Conservation (phyloP, 2,329 filamentous ascomycete genomes). For the Microdochium trichocladiopsis region DNA sequence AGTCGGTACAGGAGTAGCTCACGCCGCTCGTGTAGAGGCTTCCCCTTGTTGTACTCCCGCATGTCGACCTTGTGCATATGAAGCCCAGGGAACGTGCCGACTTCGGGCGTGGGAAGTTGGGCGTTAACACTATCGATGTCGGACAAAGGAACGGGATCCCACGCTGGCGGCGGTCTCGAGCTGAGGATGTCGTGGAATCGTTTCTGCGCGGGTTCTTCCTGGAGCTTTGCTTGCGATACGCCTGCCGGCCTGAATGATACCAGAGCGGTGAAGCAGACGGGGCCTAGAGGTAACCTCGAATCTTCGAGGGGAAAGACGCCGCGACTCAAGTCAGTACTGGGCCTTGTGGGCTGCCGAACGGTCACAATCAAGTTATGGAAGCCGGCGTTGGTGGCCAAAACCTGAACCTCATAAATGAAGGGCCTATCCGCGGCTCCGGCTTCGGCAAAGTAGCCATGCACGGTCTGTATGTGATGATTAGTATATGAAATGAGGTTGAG, state of each 20-base stretch:
- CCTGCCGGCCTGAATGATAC: constrained; percentile 42
- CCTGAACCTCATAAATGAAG: constrained; percentile 42
- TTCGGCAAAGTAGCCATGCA: constrained; percentile 48
- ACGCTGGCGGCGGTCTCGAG: constrained; percentile 26
- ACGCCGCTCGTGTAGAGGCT: constrained; percentile 33
- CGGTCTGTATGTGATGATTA: constrained; percentile 29
- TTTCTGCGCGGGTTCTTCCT: constrained; percentile 32
- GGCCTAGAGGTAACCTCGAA: constrained; percentile 26
- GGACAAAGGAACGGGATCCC: constrained; percentile 36
- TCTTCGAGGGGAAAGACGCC: constrained; percentile 33
- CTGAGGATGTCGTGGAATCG: constrained; percentile 34
- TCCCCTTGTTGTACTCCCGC: constrained; percentile 31
- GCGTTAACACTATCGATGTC: constrained; percentile 34
- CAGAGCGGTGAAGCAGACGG: constrained; percentile 42
- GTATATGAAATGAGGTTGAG: constrained; percentile 2
- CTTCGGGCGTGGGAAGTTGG: constrained; percentile 25
- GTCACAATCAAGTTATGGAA: constrained; percentile 43
- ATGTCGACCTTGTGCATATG: constrained; percentile 51
- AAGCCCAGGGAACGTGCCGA: constrained; percentile 39
- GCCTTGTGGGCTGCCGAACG: constrained; percentile 34
- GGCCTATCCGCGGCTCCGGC: constrained; percentile 39
- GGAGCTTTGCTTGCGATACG: constrained; percentile 25
- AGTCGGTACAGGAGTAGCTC: constrained; percentile 44
- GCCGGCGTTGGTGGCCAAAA: constrained; percentile 34
- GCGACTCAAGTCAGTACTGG: constrained; percentile 23